A percentile compares a stretch with the other conserved stretches of the same genome.
Conservation (phyloP, 371 early-diverging fungal species). For the Rhizopus delemar region DNA sequence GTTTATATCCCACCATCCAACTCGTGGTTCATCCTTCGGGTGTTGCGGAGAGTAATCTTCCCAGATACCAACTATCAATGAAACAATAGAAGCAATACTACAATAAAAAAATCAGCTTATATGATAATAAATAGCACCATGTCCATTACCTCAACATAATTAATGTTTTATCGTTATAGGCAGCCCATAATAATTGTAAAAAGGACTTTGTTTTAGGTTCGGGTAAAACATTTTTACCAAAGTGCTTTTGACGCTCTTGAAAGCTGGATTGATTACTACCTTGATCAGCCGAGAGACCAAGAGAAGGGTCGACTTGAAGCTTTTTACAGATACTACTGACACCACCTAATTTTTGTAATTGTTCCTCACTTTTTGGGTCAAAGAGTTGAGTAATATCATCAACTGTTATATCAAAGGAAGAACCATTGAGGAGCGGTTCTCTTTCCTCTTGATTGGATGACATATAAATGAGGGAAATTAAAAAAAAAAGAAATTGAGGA, state of each 20-base stretch:
- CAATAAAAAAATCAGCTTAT: constrained; percentile 18
- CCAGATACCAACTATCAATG: constrained; percentile 75
- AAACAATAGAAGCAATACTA: constrained; percentile 77
- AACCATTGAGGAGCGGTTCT: constrained; percentile 31
- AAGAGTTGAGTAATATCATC: constrained; percentile 58
- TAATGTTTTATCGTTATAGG: constrained; percentile 67
- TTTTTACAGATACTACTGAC: constrained; percentile 57
- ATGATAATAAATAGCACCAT: constrained; percentile 14
- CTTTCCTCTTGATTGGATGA: constrained; percentile 32
- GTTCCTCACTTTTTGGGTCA: constrained; percentile 71
- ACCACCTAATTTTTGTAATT: constrained; percentile 72
- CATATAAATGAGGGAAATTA: constrained; percentile 5
- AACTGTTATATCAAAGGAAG: constrained; percentile 48
- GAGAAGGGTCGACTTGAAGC: constrained; percentile 63
- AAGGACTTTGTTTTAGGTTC: constrained; percentile 64
- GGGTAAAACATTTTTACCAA: constrained; percentile 75
- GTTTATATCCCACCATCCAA: constrained; percentile 57
- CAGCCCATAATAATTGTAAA: constrained; percentile 64
- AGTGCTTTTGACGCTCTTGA: constrained; percentile 63
- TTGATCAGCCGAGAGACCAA: constrained; percentile 72
- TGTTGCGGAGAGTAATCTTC: constrained; percentile 67
- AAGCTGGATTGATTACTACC: constrained; percentile 50
- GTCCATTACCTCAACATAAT: constrained; percentile 47
- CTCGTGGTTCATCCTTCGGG: constrained; percentile 61
- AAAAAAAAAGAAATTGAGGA: constrained; percentile 16